Evolutionary conservation across 2,329 filamentous ascomycete species (phyloP).

Genomic region (Fusarium sp.): DNA sequence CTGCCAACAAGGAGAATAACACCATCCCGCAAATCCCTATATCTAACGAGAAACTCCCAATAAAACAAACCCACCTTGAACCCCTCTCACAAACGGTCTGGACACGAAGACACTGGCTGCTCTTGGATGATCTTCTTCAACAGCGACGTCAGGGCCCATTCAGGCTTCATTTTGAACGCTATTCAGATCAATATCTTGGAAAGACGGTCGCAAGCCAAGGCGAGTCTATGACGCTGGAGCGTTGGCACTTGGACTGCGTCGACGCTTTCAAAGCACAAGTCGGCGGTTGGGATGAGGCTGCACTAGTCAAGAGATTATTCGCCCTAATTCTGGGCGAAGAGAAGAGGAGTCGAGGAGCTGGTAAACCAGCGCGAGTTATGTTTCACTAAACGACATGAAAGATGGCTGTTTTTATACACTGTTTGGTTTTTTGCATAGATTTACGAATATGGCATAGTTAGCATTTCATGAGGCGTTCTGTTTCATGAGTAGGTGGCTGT

Average conservation of each 20-base stretch:
- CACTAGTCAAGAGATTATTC: slow-evolving; percentile 65
- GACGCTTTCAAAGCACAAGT: slow-evolving; percentile 64
- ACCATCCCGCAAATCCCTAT: slow-evolving; percentile 43
- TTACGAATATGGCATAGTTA: slow-evolving; percentile 35
- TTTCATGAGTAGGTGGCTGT: slow-evolving; percentile 27
- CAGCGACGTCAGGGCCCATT: slow-evolving; percentile 58
- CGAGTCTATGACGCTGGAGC: slow-evolving; percentile 60
- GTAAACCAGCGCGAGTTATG: slow-evolving; percentile 41
- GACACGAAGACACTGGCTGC: slow-evolving; percentile 65
- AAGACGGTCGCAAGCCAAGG: slow-evolving; percentile 61
- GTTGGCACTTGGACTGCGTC: slow-evolving; percentile 69
- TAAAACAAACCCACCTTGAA: slow-evolving; percentile 26
- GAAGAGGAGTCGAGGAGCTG: slow-evolving; percentile 40
- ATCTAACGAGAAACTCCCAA: slow-evolving; percentile 45
- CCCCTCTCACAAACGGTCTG: slow-evolving; percentile 58
- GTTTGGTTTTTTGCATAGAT: slow-evolving; percentile 18
- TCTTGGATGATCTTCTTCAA: slow-evolving; percentile 64
- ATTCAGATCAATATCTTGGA: slow-evolving; percentile 57
- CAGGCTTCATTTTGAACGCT: slow-evolving; percentile 44
- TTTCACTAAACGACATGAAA: slow-evolving; percentile 45
- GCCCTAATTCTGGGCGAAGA: slow-evolving; percentile 63
- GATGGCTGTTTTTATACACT: not conserved
- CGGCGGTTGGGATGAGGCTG: slow-evolving; percentile 62
- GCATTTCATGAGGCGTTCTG: slow-evolving; percentile 41
- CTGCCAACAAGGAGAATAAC: slow-evolving; percentile 52